Evolutionary conservation across 805 yeast species (phyloP).

Genomic region (Starmera dryadoides): DNA sequence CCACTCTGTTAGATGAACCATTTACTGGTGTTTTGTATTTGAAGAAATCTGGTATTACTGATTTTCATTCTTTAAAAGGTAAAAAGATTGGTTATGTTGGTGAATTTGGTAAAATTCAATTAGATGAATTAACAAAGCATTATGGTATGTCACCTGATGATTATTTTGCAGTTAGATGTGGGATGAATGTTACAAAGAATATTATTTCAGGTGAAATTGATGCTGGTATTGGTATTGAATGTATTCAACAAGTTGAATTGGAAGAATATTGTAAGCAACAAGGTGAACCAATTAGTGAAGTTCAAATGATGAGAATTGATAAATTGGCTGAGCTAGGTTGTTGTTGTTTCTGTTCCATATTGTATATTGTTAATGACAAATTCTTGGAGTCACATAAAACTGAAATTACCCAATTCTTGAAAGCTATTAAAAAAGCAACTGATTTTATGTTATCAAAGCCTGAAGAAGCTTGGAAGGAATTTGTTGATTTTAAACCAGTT

Average conservation of each 20-base stretch:
- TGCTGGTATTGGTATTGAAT: constrained; percentile 54
- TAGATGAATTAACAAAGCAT: constrained; percentile 48
- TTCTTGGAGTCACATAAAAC: constrained; percentile 40
- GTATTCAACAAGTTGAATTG: constrained; percentile 52
- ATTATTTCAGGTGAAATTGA: constrained; percentile 49
- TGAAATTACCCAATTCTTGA: constrained; percentile 36
- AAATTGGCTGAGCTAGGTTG: constrained; percentile 49
- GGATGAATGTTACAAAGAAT: constrained; percentile 52
- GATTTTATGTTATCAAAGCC: constrained; percentile 39
- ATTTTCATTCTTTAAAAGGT: constrained; percentile 44
- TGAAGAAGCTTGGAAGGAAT: constrained; percentile 37
- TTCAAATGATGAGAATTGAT: constrained; percentile 51
- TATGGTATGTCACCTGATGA: constrained; percentile 49
- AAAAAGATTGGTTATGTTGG: constrained; percentile 51
- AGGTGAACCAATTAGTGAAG: constrained; percentile 38
- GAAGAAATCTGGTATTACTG: constrained; percentile 44
- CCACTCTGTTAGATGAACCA: constrained; percentile 48
- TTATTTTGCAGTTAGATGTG: constrained; percentile 51
- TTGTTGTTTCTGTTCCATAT: constrained; percentile 51
- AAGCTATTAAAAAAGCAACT: constrained; percentile 44
- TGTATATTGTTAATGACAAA: constrained; percentile 45
- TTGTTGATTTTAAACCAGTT: constrained; percentile 39
- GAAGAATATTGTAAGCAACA: constrained; percentile 38
- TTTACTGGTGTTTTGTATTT: constrained; percentile 49
- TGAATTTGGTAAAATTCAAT: constrained; percentile 51